Percentiles rank a stretch among this genome's conserved stretches.
phyloP scores from a whole-genome alignment of 495 filamentous ascomycete species.

The Pseudevernia furfuracea region DNA sequence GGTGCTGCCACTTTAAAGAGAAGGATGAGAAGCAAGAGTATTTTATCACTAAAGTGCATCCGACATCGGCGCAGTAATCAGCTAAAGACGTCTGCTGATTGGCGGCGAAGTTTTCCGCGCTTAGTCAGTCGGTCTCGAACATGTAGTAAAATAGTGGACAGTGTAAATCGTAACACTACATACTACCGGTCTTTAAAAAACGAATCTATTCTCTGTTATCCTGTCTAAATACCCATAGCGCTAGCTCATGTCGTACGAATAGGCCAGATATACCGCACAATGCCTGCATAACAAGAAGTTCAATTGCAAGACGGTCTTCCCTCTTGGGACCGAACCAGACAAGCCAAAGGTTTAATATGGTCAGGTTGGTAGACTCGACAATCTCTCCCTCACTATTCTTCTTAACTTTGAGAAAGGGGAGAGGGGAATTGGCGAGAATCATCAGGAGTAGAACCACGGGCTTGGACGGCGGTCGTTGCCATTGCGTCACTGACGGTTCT shows the following conservation, averaged over 20 bases:
- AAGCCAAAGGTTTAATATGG: constrained; percentile 89
- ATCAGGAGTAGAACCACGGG: constrained; percentile 54
- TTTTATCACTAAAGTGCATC: too few relatives aligned
- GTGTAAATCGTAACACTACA: too few relatives aligned
- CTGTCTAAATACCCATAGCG: constrained; percentile 72
- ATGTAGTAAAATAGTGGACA: too few relatives aligned
- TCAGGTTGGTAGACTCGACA: constrained; percentile 79
- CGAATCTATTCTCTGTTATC: constrained; percentile 56
- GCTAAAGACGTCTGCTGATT: neutral
- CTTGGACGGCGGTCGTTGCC: constrained; percentile 59
- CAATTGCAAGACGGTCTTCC: constrained; percentile 73
- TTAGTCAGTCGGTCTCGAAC: neutral
- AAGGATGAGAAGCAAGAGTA: too few relatives aligned
- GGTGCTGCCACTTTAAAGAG: constrained; percentile 1
- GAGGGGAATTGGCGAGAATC: constrained; percentile 52
- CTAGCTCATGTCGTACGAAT: constrained; percentile 76
- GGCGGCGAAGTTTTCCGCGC: constrained; percentile 1
- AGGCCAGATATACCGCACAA: constrained; percentile 70
- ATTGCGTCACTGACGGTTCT: constrained; percentile 76
- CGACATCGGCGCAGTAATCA: constrained; percentile 4
- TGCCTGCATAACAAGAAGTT: constrained; percentile 66
- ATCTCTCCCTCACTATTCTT: constrained; percentile 61
- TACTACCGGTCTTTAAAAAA: too few relatives aligned
- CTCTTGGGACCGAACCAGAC: constrained; percentile 90
- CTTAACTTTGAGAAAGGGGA: constrained; percentile 60